These are phyloP conservation scores for Trichoderma asperelloides DNA, from an alignment of 495 filamentous ascomycete species.

Conservation along the genomic window DNA sequence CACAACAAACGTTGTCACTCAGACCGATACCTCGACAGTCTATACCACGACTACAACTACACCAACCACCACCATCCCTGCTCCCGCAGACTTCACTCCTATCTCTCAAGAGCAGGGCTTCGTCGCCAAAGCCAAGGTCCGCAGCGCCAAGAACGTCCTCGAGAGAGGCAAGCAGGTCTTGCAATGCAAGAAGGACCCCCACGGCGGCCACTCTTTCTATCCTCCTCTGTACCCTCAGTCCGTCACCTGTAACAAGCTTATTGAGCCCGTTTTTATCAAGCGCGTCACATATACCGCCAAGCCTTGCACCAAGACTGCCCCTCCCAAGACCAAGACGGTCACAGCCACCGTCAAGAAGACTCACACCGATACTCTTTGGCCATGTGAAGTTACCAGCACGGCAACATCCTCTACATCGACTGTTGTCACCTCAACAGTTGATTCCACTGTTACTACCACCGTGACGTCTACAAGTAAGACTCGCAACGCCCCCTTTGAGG, in stretches of 20 bases:
- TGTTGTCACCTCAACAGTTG: not conserved
- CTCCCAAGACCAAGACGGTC: not conserved
- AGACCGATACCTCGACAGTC: not conserved
- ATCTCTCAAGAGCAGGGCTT: not conserved
- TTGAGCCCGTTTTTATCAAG: not conserved
- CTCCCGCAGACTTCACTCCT: not conserved
- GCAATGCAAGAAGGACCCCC: not conserved
- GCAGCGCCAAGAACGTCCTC: not conserved
- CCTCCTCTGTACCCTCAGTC: slow-evolving; percentile 3
- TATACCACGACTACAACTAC: not conserved
- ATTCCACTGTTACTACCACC: not conserved
- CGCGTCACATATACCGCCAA: not conserved
- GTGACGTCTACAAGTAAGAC: not conserved
- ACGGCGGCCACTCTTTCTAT: not conserved
- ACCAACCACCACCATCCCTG: not conserved
- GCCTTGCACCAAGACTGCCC: not conserved
- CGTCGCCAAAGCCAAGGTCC: not conserved
- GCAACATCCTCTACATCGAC: not conserved
- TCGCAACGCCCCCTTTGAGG: not conserved
- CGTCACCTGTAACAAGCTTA: not conserved
- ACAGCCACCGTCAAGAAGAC: not conserved
- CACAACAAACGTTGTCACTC: not conserved
- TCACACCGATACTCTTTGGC: not conserved
- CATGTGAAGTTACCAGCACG: not conserved
- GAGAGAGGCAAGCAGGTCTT: not conserved